phyloP scores from a whole-genome alignment of 306 rosid genomes.

The Abrus pulchellus region DNA sequence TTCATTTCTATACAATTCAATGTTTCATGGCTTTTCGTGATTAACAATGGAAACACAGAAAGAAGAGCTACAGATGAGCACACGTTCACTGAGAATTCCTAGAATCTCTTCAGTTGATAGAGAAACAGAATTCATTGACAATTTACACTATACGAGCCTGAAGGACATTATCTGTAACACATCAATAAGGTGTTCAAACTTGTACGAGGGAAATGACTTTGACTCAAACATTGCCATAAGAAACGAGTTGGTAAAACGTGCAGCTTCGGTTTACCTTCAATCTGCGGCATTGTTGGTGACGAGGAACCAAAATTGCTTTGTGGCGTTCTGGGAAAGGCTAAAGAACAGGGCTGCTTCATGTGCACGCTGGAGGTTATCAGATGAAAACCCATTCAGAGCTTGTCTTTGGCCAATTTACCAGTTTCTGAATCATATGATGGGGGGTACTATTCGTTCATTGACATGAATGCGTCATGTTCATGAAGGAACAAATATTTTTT shows the following conservation, averaged over 20 bases:
- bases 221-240: conserved; percentile 60
- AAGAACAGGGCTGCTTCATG: conserved; percentile 43
- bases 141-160: conserved; percentile 68
- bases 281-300: conserved; percentile 57
- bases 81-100: conserved; percentile 44
- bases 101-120: conserved; percentile 17
- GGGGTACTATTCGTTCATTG: conserved; percentile 30
- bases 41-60: conserved; percentile 55
- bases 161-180: conserved; percentile 65
- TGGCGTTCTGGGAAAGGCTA: conserved; percentile 59
- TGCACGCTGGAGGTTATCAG: conserved; percentile 54
- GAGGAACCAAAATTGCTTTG: conserved; percentile 52
- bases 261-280: conserved; percentile 74
- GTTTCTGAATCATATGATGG: conserved; percentile 49
- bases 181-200: conserved; percentile 38
- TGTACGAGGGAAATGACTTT: conserved; percentile 57
- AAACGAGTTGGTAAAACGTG: conserved; percentile 70
- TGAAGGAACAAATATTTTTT: neutral
- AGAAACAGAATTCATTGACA: conserved; percentile 44
- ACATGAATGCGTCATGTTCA: neutral
- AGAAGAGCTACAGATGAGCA: conserved; percentile 33
- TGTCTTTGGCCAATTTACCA: conserved; percentile 59
- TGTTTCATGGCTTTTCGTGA: conserved; percentile 28
- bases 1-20: conserved; percentile 30
- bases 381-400: conserved; percentile 45